phyloP scores from a whole-genome alignment of 306 rosid species.

The Arachis hypogaea region DNA sequence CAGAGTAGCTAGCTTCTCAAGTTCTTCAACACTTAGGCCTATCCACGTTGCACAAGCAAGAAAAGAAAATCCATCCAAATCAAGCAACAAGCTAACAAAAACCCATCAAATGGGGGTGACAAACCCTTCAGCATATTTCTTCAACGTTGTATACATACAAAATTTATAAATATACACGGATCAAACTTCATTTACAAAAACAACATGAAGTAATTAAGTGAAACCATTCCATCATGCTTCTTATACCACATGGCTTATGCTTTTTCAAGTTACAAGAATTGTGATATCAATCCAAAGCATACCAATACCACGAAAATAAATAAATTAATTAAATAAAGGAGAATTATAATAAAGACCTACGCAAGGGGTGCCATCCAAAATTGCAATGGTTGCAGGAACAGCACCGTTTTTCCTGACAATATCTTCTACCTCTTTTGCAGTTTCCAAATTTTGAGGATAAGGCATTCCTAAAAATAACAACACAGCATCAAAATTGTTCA shows the following conservation, averaged over 20 bases:
- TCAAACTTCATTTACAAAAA: conserved; percentile 8
- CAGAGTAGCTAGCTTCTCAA: conserved; percentile 72
- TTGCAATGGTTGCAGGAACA: conserved; percentile 95
- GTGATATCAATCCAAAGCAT: not conserved
- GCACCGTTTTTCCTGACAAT: conserved; percentile 80
- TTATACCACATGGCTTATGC: not conserved
- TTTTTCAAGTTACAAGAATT: conserved; percentile 14
- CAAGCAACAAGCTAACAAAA: conserved; percentile 13
- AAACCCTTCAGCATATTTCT: conserved; percentile 5
- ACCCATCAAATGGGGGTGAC: conserved; percentile 16
- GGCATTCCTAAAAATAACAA: conserved; percentile 82
- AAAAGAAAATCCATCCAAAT: conserved; percentile 11
- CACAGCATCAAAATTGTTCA: not conserved
- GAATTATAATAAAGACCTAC: conserved; percentile 56
- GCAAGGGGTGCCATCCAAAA: conserved; percentile 85
- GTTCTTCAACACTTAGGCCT: conserved; percentile 80
- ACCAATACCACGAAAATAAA: no score
- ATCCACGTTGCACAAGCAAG: conserved; percentile 26
- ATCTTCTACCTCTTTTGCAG: conserved; percentile 82
- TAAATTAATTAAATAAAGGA: no score
- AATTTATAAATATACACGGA: not conserved
- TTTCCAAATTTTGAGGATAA: conserved; percentile 83
- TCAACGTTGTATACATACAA: conserved; percentile 18
- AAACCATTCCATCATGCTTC: conserved; percentile 10
- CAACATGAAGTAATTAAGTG: conserved; percentile 1